Base-by-base conservation (phyloP, 169 alveolate species). In the Babesia bovis region DNA sequence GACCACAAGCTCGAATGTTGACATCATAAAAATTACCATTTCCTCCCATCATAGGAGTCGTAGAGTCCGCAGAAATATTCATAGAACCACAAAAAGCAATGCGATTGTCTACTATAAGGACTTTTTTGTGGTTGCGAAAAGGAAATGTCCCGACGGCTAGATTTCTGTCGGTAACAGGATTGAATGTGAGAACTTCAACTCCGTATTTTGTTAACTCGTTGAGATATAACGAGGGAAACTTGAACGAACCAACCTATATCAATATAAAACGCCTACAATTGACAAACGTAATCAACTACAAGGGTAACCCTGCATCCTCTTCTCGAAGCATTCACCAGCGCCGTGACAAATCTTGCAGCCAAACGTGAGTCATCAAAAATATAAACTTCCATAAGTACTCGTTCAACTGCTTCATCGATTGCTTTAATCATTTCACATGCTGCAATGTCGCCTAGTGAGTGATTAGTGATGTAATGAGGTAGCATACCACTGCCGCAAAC, bases 51-150 rank as follows among this genome's bases (percentile, higher is more conserved):
- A 66, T 63, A 35, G 36, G 38, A 19, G 55, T 52, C 33, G 75
- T 40, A 30, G 82, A 49, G 30, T 65, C 69, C 40, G 53, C 74
- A 19, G 93, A 70, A 13, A 91, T 82, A 44, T 91, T 91, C 84
- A 90, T 70, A n/a, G 95, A 91, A 17, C 95, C 95, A 47, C 94
- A 90, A 52, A 56, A 91, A 32, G 95, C 94, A 0, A 83, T 32
- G 41, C 63, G 56, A 28, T 91, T 84, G 40, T 87, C 91, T 9
- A 85, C 50, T n/a, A 91, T 68, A 17, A 91, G 28, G n/a, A 91
- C 60, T 45, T 91, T 91, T 72, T 90, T 83, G 69, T 91, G 95
- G 56, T 91, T 85, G 9, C 95, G 88, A 67, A 85, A 91, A 28
- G 91, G 53, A 38, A 90, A 33, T 23, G 91, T 84, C 7, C 82